Evolutionary conservation across 768 basidiomycete genomes (phyloP).

Genomic region (Rhodotorula kratochvilovae): DNA sequence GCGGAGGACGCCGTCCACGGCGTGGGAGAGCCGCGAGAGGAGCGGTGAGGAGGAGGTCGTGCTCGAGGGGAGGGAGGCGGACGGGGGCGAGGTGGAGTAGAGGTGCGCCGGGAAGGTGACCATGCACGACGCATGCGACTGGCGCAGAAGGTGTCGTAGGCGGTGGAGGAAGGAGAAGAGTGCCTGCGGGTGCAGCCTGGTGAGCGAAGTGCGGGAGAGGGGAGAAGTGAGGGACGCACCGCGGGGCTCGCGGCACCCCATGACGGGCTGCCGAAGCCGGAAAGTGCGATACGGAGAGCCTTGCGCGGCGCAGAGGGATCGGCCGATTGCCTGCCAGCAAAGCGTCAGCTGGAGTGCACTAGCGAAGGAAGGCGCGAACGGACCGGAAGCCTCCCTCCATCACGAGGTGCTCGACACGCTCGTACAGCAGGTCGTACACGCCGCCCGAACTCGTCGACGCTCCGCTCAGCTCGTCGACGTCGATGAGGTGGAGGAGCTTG

Average conservation of each 20-base stretch:
- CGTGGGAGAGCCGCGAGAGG: slow-evolving; percentile 31
- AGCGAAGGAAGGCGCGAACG: neutral
- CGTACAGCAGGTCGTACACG: slow-evolving; percentile 20
- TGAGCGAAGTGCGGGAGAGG: neutral
- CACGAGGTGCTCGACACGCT: slow-evolving; percentile 13
- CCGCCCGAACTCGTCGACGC: neutral
- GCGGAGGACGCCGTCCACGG: slow-evolving; percentile 34
- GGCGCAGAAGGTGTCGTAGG: slow-evolving; percentile 52
- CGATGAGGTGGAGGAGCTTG: slow-evolving; percentile 51
- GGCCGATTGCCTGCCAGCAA: neutral
- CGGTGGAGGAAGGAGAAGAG: slow-evolving; percentile 68
- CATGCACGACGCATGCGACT: slow-evolving; percentile 16
- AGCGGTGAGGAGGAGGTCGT: slow-evolving; percentile 31
- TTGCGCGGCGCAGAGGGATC: slow-evolving; percentile 8
- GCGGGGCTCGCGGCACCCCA: slow-evolving; percentile 44
- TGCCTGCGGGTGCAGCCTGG: slow-evolving; percentile 38
- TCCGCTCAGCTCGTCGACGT: slow-evolving; percentile 35
- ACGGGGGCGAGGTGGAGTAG: slow-evolving; percentile 46
- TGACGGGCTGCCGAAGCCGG: slow-evolving; percentile 46
- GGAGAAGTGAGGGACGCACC: neutral
- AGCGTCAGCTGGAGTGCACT: too few relatives aligned
- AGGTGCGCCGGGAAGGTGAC: slow-evolving; percentile 37
- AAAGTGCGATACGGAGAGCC: slow-evolving; percentile 45
- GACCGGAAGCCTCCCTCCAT: slow-evolving; percentile 17
- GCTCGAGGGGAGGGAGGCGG: slow-evolving; percentile 2